Base-by-base conservation (phyloP, 1,284 basidiomycete genomes). In the Heterobasidion annosum region DNA sequence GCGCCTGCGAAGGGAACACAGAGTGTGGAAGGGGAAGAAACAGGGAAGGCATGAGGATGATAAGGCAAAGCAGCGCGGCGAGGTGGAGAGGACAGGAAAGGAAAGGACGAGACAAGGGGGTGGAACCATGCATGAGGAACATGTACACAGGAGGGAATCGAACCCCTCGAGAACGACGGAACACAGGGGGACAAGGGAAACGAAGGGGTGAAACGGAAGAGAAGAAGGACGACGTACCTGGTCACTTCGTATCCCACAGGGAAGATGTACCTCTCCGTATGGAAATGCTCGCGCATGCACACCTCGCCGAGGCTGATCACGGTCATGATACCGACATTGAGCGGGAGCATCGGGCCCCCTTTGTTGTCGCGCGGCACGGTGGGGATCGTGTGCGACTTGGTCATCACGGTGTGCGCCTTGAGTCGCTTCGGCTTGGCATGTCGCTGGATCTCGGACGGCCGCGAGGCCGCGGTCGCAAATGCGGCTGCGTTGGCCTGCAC, bases 191-290 rank as follows among this genome's bases (percentile, higher is more conserved):
- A 18, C 44, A 34, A 33, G 43, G 25, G 19, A 37, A n/a, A 51
- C 15, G 16, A 44, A 48, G 44, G 58, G 35, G 48, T 34, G 35
- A 56, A 43, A 12, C 34, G 6, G 25, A 6, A 43, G 34, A 43
- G 56, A 9, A 25, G 32, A 13, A 9, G 18, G 47, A 19, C 44
- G 8, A 64, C 73, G 52, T 54, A 87, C 88, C 88, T 75, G 3
- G 81, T 86, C 4, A 89, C 87, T 65, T 89, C 85, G 64, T 90
- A 91, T 16, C 88, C 88, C 50, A 91, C 83, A 16, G 88, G 88
- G 63, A 88, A 91, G 59, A 91, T 91, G 65, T 91, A 91, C 55
- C 89, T 73, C 65, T 91, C 88, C 0, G 88, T 89, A 65, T 88
- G 85, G 63, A 90, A 91, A 65, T 88, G 85, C 61, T 90, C 86